These are phyloP conservation scores for Cladosporium sp. DNA, from an alignment of 2,329 filamentous ascomycete species.

Conservation along the genomic window DNA sequence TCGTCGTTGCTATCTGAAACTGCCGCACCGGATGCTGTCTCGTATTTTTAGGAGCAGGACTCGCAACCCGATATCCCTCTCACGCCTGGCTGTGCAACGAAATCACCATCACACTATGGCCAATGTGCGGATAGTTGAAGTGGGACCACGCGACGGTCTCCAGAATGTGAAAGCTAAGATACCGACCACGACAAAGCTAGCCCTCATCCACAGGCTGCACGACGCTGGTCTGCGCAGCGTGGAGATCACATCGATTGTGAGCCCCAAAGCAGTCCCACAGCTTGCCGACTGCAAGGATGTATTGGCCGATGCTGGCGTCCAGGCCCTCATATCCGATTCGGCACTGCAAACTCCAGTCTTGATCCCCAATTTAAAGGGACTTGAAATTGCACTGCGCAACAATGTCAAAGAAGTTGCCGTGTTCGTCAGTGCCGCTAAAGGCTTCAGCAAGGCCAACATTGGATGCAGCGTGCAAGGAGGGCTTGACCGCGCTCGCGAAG, in stretches of 20 bases:
- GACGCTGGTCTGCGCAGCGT: slow-evolving; percentile 53
- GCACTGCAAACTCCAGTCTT: slow-evolving; percentile 39
- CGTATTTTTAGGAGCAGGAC: too few species aligned
- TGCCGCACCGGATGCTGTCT: too few species aligned
- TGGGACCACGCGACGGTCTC: slow-evolving; percentile 56
- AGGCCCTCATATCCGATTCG: neutral
- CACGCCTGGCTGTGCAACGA: too few species aligned
- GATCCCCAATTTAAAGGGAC: slow-evolving; percentile 45
- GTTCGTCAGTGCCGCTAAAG: slow-evolving; percentile 47
- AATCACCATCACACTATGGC: neutral
- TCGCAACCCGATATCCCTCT: too few species aligned
- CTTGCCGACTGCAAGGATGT: slow-evolving; percentile 31
- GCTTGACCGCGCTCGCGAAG: slow-evolving; percentile 39
- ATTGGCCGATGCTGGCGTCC: slow-evolving; percentile 12
- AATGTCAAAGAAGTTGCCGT: slow-evolving; percentile 45
- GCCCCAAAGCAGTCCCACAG: slow-evolving; percentile 58
- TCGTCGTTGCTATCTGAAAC: too few species aligned
- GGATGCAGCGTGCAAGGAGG: slow-evolving; percentile 46
- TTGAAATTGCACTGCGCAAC: slow-evolving; percentile 59
- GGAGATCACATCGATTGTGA: slow-evolving; percentile 57
- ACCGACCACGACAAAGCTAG: slow-evolving; percentile 51
- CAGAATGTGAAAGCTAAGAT: slow-evolving; percentile 57
- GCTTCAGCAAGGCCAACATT: slow-evolving; percentile 46
- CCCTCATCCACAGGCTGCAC: slow-evolving; percentile 52
- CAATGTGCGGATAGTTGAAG: slow-evolving; percentile 54